These are phyloP conservation scores for Leishmania mexicana DNA, from an alignment of 208 protist genomes.

Conservation along the genomic window DNA sequence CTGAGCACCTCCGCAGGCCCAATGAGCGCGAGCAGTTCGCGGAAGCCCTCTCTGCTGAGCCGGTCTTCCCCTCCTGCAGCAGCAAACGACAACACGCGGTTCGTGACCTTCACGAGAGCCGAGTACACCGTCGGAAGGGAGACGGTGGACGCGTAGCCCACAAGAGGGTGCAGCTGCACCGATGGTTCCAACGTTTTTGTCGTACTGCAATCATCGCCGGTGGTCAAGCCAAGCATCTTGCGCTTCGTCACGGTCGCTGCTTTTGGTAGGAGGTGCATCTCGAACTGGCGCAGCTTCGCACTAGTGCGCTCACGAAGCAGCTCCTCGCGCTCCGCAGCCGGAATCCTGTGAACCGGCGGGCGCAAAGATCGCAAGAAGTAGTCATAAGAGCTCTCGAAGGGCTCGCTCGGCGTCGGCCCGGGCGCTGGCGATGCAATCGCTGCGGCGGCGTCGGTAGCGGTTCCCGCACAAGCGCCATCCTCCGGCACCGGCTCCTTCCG, in stretches of 20 bases:
- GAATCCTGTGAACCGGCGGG: slow-evolving; percentile 20
- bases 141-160: slow-evolving; percentile 59
- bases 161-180: slow-evolving; percentile 42
- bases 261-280: slow-evolving; percentile 29
- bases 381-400: slow-evolving; percentile 71
- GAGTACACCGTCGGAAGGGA: slow-evolving; percentile 52
- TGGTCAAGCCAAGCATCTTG: not conserved
- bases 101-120: slow-evolving; percentile 38
- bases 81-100: slow-evolving; percentile 14
- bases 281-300: slow-evolving; percentile 40
- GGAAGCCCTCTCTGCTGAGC: slow-evolving; percentile 29
- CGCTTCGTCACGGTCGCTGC: not conserved
- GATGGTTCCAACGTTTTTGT: not conserved
- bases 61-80: not conserved
- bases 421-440: not conserved
- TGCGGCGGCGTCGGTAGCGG: not conserved
- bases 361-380: slow-evolving; percentile 52
- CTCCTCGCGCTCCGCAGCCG: slow-evolving; percentile 18
- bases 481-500: slow-evolving; percentile 22
- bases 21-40: slow-evolving; percentile 31
- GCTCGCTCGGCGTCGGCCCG: not conserved
- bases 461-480: not conserved
- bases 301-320: slow-evolving; percentile 21
- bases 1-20: slow-evolving; percentile 45
- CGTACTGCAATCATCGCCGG: not conserved